Evolutionary conservation across 2,329 filamentous ascomycete species (phyloP), one percentile per base, ranked within the genome.

Genomic region (Immersiporthe knoxdaviesiana): DNA sequence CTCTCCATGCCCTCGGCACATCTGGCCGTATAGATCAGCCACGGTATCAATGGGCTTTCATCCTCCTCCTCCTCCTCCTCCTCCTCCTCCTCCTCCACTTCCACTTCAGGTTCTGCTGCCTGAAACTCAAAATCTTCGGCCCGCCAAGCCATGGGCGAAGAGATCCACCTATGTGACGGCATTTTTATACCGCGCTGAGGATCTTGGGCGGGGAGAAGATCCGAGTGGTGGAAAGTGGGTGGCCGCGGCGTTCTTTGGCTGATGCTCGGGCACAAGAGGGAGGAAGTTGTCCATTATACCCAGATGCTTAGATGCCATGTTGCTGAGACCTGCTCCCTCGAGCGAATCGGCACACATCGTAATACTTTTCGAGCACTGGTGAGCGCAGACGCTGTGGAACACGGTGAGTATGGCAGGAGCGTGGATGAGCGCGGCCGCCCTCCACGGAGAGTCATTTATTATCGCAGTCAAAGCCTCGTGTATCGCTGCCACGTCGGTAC

Each of bases 381-480:
- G 79, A 66, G 88, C 86, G 58, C 87, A 85, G 52, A 86, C 79
- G 58, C 84, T 83, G 2, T 90, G 90, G 71, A 93, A 92, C 14
- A 92, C 86, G 27, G 90, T 87, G 68, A 92, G 80, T 54, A 94
- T 88, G 0, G 88, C 85, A 1, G 90, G 90, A 0, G 91, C 91
- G 70, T 87, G 90, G 58, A 91, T 80, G 63, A 92, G 85, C 74
- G 92, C 87, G 72, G 90, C 90, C 12, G 92, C 90, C 67, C 93
- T 88, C 78, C 91, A 92, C 73, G 90, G 91, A 0, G 95, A 97
- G 74, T 92, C 88, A 71, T 90, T 87, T 63, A 97, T 87, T 62
- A 97, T 91, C 60, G 90, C 86, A 27, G 90, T 86, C 64, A 97
- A 87, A 0, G 94, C 92, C 71, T 93, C 90, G 8, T 98, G 81